Percentiles rank a stretch among this genome's conserved stretches.
phyloP scores from a whole-genome alignment of 2,329 filamentous ascomycete species.

The Westerdykella ornata region DNA sequence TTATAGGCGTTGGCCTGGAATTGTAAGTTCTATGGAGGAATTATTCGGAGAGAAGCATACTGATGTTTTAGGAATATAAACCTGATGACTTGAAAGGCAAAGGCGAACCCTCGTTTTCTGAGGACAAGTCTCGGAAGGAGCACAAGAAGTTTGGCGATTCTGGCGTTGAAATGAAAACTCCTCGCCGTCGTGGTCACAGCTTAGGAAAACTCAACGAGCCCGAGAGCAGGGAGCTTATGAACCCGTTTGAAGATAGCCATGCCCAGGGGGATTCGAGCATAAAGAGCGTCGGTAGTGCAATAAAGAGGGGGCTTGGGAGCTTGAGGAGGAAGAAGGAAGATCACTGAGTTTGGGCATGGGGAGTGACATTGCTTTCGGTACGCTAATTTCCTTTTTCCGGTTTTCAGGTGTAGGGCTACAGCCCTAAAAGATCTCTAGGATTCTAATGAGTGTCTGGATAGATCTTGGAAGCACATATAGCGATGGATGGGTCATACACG shows the following conservation, averaged over 20 bases:
- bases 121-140: slow-evolving; percentile 61
- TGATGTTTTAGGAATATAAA: slow-evolving; percentile 50
- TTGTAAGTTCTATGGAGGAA: slow-evolving; percentile 52
- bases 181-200: slow-evolving; percentile 31
- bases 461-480: too few species aligned
- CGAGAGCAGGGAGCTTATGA: slow-evolving; percentile 2
- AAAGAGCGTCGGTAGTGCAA: slow-evolving; percentile 30
- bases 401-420: too few species aligned
- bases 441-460: too few species aligned
- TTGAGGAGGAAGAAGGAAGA: too few species aligned
- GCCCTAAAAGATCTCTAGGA: too few species aligned
- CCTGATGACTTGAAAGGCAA: slow-evolving; percentile 77
- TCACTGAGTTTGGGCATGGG: too few species aligned
- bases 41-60: background rate
- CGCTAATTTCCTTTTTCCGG: too few species aligned
- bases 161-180: slow-evolving; percentile 43
- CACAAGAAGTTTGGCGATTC: slow-evolving; percentile 43
- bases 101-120: slow-evolving; percentile 66
- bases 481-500: too few species aligned
- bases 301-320: slow-evolving; percentile 46
- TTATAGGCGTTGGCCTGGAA: slow-evolving; percentile 67
- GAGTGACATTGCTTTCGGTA: too few species aligned
- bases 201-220: slow-evolving; percentile 30
- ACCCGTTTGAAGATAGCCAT: slow-evolving; percentile 22
- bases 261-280: slow-evolving; percentile 33